Evolutionary conservation across 495 filamentous ascomycete species (phyloP).

Genomic region (Aspergillus ostianus): DNA sequence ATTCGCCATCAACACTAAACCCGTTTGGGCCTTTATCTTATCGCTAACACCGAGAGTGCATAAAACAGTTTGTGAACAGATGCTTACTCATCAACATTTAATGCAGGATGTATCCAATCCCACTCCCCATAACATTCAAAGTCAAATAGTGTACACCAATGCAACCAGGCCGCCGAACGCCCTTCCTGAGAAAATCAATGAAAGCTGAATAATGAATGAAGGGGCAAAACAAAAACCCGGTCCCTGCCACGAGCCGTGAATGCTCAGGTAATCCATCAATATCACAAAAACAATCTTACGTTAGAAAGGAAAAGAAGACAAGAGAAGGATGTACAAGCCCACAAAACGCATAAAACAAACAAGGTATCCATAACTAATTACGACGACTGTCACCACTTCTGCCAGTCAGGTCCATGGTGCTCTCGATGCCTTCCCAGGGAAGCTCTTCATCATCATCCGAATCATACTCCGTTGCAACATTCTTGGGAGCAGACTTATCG

Average conservation of each 20-base stretch:
- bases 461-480: slow-evolving; percentile 27
- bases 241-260: not conserved
- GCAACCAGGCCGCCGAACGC: slow-evolving; percentile 7
- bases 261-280: not conserved
- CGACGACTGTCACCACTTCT: slow-evolving; percentile 23
- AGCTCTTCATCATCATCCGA: slow-evolving; percentile 43
- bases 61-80: not conserved
- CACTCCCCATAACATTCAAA: not conserved
- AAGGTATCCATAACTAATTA: slow-evolving; percentile 13
- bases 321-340: slow-evolving; percentile 7
- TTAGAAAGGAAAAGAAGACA: not conserved
- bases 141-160: slow-evolving; percentile 1
- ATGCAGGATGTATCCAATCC: slow-evolving; percentile 7
- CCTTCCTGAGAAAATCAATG: slow-evolving; percentile 1
- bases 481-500: slow-evolving; percentile 30
- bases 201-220: slow-evolving; percentile 1
- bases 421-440: slow-evolving; percentile 55
- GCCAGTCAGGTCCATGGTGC: slow-evolving; percentile 47
- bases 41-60: not conserved
- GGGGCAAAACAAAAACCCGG: not conserved
- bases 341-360: not conserved
- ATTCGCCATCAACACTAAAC: not conserved
- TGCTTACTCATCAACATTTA: not conserved
- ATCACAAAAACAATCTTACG: slow-evolving; percentile 3
- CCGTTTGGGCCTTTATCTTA: not conserved